A percentile compares a stretch with the other conserved stretches of the same genome.
Evolutionary conservation across 2,329 filamentous ascomycete genomes (phyloP).

Genomic region (Colletotrichum sp.): DNA sequence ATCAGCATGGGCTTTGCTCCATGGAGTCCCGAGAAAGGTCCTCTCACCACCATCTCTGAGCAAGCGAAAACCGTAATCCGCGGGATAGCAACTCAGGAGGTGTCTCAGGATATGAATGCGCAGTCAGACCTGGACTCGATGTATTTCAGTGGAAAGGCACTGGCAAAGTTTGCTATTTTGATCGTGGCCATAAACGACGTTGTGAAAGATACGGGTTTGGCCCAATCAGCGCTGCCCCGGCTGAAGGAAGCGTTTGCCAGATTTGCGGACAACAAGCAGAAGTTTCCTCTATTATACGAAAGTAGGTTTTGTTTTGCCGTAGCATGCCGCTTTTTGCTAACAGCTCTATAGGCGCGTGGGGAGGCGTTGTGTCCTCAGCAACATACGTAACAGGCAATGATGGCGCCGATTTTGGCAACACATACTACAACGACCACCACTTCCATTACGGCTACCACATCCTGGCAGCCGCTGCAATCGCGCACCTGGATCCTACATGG

Average conservation of each 20-base stretch:
- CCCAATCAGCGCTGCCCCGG: constrained; percentile 60
- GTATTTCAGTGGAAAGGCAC: constrained; percentile 89
- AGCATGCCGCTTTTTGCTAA: not conserved
- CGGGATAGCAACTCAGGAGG: constrained; percentile 71
- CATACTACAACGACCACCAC: constrained; percentile 79
- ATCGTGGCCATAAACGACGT: constrained; percentile 70
- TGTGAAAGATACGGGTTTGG: constrained; percentile 60
- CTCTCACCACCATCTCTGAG: constrained; percentile 51
- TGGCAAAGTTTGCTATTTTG: constrained; percentile 78
- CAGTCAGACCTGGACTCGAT: constrained; percentile 83
- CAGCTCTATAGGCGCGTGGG: constrained; percentile 65
- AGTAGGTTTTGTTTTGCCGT: constrained; percentile 41
- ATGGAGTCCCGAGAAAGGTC: constrained; percentile 65
- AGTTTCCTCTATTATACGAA: constrained; percentile 70
- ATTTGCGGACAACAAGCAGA: constrained; percentile 72
- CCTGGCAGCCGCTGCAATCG: constrained; percentile 83
- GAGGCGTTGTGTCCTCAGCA: constrained; percentile 79
- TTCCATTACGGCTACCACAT: constrained; percentile 91
- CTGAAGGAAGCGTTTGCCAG: constrained; percentile 70
- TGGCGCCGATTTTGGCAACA: constrained; percentile 87
- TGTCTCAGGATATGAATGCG: constrained; percentile 75
- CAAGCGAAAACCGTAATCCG: constrained; percentile 65
- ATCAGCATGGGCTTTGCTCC: constrained; percentile 78
- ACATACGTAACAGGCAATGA: constrained; percentile 73
- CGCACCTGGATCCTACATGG: constrained; percentile 78